Conservation (phyloP, 2,329 filamentous ascomycete species). For the Xylariales sp. region DNA sequence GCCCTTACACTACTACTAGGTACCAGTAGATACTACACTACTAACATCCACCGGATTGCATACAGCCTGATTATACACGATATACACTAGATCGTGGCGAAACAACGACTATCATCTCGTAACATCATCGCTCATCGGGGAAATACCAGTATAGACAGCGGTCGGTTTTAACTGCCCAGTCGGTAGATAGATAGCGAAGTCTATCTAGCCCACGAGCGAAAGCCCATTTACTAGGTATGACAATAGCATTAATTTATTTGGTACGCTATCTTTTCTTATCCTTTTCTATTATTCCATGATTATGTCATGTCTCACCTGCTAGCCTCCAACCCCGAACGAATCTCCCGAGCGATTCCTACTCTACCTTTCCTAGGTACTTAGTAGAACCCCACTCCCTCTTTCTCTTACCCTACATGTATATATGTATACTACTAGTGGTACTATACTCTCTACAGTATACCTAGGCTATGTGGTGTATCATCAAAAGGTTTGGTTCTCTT, state of each 20-base stretch:
- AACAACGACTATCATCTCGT: slow-evolving; percentile 15
- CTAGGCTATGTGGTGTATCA: no score
- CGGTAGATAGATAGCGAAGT: not conserved
- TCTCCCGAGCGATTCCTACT: not conserved
- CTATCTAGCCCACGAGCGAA: not conserved
- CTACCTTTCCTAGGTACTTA: not conserved
- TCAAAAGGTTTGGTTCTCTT: not conserved
- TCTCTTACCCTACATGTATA: not conserved
- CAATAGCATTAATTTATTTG: not conserved
- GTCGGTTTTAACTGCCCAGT: not conserved
- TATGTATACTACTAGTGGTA: not conserved
- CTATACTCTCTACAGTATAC: no score
- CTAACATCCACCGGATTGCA: slow-evolving; percentile 1
- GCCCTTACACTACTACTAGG: no score
- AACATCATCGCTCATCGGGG: not conserved
- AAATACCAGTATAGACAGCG: no score
- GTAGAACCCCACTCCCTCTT: slow-evolving; percentile 10
- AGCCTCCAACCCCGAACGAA: not conserved
- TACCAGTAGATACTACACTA: no score
- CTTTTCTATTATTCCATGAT: slow-evolving; percentile 16
- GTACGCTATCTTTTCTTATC: not conserved
- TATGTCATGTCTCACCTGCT: slow-evolving; percentile 13
- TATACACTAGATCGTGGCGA: slow-evolving; percentile 2
- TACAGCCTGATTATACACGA: slow-evolving; percentile 21
- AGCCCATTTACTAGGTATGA: not conserved